Percentiles rank a stretch among this genome's conserved stretches.
These are phyloP conservation scores for Cytospora leucostoma DNA, from an alignment of 2,329 filamentous ascomycete genomes.

Conservation along the genomic window DNA sequence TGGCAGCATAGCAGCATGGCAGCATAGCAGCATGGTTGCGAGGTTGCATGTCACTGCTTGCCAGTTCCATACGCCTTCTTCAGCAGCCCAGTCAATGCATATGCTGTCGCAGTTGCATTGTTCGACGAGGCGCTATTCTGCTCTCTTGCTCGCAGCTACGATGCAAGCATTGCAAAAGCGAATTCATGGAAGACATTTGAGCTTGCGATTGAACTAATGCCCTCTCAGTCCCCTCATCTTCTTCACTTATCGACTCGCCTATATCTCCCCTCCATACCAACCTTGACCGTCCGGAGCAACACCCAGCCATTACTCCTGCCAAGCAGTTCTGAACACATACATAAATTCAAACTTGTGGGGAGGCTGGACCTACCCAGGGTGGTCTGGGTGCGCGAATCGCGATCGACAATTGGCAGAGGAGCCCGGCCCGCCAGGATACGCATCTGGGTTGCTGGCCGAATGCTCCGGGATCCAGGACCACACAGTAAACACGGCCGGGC, in stretches of 20 bases:
- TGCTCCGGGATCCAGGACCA: background rate
- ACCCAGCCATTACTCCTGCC: background rate
- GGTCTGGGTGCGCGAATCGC: background rate
- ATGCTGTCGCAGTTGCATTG: background rate
- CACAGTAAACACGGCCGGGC: constrained; percentile 10
- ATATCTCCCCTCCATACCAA: background rate
- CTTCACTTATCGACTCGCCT: background rate
- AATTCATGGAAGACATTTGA: background rate
- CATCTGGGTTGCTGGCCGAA: constrained; percentile 8
- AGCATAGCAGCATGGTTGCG: too few relatives aligned
- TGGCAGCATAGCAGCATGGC: too few relatives aligned
- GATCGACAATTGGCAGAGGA: background rate
- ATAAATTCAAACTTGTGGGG: background rate
- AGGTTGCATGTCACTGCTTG: background rate
- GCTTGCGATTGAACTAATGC: background rate
- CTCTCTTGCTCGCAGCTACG: background rate
- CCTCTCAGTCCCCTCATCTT: background rate
- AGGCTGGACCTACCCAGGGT: constrained; percentile 9
- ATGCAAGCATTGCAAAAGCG: background rate
- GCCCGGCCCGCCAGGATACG: constrained; percentile 4
- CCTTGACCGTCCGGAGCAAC: background rate
- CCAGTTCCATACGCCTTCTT: background rate
- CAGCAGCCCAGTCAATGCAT: background rate
- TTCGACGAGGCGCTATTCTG: background rate
- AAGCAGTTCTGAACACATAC: background rate